Evolutionary conservation across 1,139 yeast species (phyloP).

Genomic region (Hyphopichia burtonii): DNA sequence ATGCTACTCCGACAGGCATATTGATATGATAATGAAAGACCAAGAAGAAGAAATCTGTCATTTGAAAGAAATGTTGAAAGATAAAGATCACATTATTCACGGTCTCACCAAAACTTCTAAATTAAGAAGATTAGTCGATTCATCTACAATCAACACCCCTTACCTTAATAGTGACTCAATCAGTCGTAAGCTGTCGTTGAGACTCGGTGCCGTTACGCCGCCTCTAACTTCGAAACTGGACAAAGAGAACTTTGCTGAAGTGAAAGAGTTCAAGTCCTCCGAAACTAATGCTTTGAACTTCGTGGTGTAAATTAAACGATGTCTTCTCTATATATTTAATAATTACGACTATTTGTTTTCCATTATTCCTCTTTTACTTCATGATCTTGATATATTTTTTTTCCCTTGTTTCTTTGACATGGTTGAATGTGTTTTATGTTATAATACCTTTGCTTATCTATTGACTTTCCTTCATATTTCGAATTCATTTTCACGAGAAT

Average conservation of each 20-base stretch:
- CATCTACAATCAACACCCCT: constrained; percentile 20
- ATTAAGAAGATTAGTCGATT: constrained; percentile 47
- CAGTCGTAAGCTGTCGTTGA: background rate
- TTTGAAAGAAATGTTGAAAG: constrained; percentile 57
- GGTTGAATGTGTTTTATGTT: too few species aligned
- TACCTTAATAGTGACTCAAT: background rate
- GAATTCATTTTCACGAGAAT: too few species aligned
- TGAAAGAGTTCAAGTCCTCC: background rate
- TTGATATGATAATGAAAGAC: constrained; percentile 42
- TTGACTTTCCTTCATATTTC: too few species aligned
- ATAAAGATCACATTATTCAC: constrained; percentile 75
- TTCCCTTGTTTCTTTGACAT: too few species aligned
- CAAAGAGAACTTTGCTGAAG: constrained; percentile 2
- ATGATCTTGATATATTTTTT: too few species aligned
- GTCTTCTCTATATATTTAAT: background rate
- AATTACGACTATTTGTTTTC: too few species aligned
- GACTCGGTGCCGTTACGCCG: constrained; percentile 4
- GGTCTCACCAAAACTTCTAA: constrained; percentile 65
- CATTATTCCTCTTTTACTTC: too few species aligned
- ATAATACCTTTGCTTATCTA: too few species aligned
- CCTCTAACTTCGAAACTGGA: constrained; percentile 2
- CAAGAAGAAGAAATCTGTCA: constrained; percentile 72
- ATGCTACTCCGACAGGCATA: constrained; percentile 11
- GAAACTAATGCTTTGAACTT: background rate
- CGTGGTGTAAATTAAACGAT: background rate